Evolutionary conservation across 495 filamentous ascomycete species (phyloP), one percentile per base, ranked within the genome.

Genomic region (Bacidia rubella): DNA sequence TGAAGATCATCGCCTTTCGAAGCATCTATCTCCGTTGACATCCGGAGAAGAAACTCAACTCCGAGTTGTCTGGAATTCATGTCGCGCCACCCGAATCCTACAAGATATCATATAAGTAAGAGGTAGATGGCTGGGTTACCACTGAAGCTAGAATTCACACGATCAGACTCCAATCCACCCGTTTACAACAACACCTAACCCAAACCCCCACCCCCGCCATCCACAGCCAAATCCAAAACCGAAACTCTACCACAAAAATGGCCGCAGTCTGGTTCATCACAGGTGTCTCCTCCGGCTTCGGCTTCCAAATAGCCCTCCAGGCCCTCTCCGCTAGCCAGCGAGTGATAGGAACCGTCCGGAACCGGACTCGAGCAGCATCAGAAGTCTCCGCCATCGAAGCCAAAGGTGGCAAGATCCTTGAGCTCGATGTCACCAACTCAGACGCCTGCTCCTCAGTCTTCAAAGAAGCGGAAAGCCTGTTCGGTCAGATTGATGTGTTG

Each of bases 331-430:
- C 69, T 15, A 73, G 74, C 17, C 67, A 78, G 62, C 65, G 66
- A 17, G 78, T 82, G n/a, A 68, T 80, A 39, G 77, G 69, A 4
- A 72, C 75, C n/a, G 72, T 71, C 3, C 77, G 77, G 52, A 69
- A 67, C 54, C 29, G 7, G 7, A 5, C 29, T 35, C 29, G 29
- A 60, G 65, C 1, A 62, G 64, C 1, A 65, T 35, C 29, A 5
- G 63, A 62, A 46, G 68, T 68, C 19, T 60, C 68, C 2, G 50
- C 53, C 11, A 59, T 74, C 39, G 57, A 60, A 25, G 24, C 50
- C 23, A 26, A 58, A 3, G 65, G 65, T 9, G 64, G 62, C 2
- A 58, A 53, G n/a, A 41, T 48, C 43, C 27, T 68, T 4, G 59
- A 69, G 23, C 55, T 77, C 1, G 68, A 74, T 52, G 66, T 74